Evolutionary conservation across 306 rosid species (phyloP), one percentile per base, ranked within the genome.

Genomic region (Leucaena leucocephala): DNA sequence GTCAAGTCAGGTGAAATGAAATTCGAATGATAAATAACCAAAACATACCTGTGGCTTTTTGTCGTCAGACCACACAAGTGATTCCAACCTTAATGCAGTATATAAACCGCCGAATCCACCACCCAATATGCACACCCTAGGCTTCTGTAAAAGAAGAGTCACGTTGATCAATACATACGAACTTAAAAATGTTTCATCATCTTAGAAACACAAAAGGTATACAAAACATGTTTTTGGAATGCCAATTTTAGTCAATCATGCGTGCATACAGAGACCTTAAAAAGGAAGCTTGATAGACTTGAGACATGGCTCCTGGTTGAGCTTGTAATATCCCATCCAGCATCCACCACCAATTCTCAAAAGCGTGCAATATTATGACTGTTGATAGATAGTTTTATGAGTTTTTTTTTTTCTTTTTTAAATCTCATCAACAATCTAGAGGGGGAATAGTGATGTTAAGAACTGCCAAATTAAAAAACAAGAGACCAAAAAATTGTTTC

Each of bases 51-150:
- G 97, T 16, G 98, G 98, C 63, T 78, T 92, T 80, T 87, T 94
- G 73, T 88, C 87, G 7, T 91, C 90, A 17, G 97, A 82, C 98
- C 98, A 94, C 38, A 82, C 87, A 22, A 94, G 93, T 40, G 98
- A 94, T 78, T 94, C 98, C 68, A 94, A 90, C 81, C 98, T 87
- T 80, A 94, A 78, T 67, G 97, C 98, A 75, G 98, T 94, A 78
- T 92, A 94, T 66, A 94, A 87, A 76, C 98, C 98, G 74, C 98
- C 98, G 76, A 94, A 94, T 71, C 98, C 98, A 55, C 98, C 98
- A 42, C 98, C 98, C 68, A 94, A 85, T 81, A 94, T 92, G 74
- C 98, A 94, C 42, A 94, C 88, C 85, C 97, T 87, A 44, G 97
- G 97, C 74, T 67, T 92, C 98, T 93, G 94, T 68, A 82, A 72